Conservation (phyloP, 108 stramenopile species). For the Nannochloropsis granulata region DNA sequence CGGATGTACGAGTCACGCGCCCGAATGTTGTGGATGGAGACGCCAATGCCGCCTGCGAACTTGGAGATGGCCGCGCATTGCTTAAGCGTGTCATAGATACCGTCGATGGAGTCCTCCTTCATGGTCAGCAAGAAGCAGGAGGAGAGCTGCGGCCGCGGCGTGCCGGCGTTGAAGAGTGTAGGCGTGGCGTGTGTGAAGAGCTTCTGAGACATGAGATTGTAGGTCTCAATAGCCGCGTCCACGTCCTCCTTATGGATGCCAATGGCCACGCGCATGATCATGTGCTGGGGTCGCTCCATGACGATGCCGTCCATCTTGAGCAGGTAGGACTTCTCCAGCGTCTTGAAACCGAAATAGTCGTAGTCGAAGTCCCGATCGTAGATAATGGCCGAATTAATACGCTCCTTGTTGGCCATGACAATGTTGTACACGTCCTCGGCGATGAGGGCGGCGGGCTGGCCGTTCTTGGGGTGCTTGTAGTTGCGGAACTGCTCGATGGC, state of each 20-base stretch:
- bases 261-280: slow-evolving; percentile 91
- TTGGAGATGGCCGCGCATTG: slow-evolving; percentile 76
- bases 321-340: slow-evolving; percentile 54
- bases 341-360: slow-evolving; percentile 95
- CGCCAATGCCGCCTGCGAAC: slow-evolving; percentile 85
- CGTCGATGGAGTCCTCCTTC: slow-evolving; percentile 87
- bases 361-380: slow-evolving; percentile 62
- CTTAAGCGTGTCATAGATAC: slow-evolving; percentile 92
- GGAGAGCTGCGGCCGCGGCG: slow-evolving; percentile 81
- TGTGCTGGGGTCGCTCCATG: slow-evolving; percentile 84
- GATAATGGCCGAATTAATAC: slow-evolving; percentile 45
- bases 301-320: slow-evolving; percentile 33
- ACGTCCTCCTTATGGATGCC: slow-evolving; percentile 79
- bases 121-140: slow-evolving; percentile 86
- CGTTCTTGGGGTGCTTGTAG: slow-evolving; percentile 36
- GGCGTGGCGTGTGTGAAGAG: slow-evolving; percentile 93
- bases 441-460: slow-evolving; percentile 47
- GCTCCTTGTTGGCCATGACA: slow-evolving; percentile 16
- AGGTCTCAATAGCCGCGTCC: slow-evolving; percentile 74
- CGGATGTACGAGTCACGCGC: slow-evolving; percentile 53
- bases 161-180: slow-evolving; percentile 89
- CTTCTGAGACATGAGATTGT: slow-evolving; percentile 78
- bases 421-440: slow-evolving; percentile 43
- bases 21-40: slow-evolving; percentile 82
- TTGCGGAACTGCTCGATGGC: slow-evolving; percentile 43